Conservation (phyloP, 352 stramenopile genomes). For the Globisporangium barbulae region DNA sequence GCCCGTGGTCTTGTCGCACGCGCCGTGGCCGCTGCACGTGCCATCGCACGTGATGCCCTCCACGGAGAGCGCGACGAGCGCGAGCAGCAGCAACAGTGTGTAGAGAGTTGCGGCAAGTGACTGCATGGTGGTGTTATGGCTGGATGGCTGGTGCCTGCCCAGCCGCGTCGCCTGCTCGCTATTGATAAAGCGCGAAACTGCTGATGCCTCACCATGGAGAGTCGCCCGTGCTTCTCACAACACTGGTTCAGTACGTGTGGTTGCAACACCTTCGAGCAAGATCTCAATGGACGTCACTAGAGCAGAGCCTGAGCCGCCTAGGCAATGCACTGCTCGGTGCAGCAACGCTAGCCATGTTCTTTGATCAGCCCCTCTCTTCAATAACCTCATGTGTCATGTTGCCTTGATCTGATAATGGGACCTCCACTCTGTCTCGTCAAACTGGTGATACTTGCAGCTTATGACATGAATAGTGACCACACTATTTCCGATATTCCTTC, state of each 20-base stretch:
- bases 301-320: too few species aligned
- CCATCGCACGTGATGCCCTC: constrained; percentile 45
- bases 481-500: too few species aligned
- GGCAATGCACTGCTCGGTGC: too few species aligned
- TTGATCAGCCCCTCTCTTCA: too few species aligned
- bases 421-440: too few species aligned
- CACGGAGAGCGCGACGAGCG: background rate
- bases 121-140: background rate
- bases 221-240: background rate
- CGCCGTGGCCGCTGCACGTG: constrained; percentile 82
- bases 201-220: background rate
- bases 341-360: too few species aligned
- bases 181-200: background rate
- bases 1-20: constrained; percentile 49
- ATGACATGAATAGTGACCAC: too few species aligned
- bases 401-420: too few species aligned
- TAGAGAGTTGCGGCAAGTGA: background rate
- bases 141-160: background rate
- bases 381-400: too few species aligned
- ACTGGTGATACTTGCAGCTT: too few species aligned
- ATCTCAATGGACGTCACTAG: background rate
- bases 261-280: background rate
- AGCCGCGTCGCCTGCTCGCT: background rate
- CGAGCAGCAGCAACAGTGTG: background rate
- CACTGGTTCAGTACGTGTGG: background rate